phyloP scores from a whole-genome alignment of 2,329 filamentous ascomycete genomes.

The Ceratocystis ficicola region DNA sequence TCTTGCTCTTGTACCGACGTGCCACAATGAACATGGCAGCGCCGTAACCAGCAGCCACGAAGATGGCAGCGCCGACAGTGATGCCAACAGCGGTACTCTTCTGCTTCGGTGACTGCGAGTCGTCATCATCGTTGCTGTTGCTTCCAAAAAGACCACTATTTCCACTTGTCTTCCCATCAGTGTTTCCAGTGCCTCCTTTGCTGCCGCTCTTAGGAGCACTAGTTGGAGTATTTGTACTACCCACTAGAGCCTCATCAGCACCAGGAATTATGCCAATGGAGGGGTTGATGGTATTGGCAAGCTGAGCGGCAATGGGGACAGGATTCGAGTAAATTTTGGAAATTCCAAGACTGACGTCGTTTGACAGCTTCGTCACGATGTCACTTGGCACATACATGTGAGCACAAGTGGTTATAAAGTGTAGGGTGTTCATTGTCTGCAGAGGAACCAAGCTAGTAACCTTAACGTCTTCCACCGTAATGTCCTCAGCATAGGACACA shows the following conservation, averaged over 20 bases:
- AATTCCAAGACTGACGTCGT: constrained; percentile 58
- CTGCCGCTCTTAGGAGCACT: constrained; percentile 16
- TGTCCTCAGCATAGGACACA: constrained; percentile 50
- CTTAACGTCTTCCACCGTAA: constrained; percentile 44
- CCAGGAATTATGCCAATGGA: constrained; percentile 56
- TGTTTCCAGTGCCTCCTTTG: not conserved
- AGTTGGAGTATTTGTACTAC: constrained; percentile 29
- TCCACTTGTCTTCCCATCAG: constrained; percentile 15
- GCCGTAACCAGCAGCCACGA: constrained; percentile 74
- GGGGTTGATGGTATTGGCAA: constrained; percentile 74
- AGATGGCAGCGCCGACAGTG: constrained; percentile 63
- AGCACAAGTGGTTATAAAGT: constrained; percentile 69
- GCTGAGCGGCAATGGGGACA: constrained; percentile 50
- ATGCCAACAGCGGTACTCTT: constrained; percentile 55
- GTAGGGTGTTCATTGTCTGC: constrained; percentile 54
- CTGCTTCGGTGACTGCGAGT: constrained; percentile 44
- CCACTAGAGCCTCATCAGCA: constrained; percentile 33
- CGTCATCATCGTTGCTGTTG: constrained; percentile 34
- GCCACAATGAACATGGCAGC: constrained; percentile 91
- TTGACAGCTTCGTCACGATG: constrained; percentile 53
- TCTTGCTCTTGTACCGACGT: constrained; percentile 78
- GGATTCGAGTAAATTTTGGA: constrained; percentile 64
- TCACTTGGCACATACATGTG: constrained; percentile 57
- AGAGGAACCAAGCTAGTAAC: constrained; percentile 65
- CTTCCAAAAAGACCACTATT: constrained; percentile 26